Conservation (phyloP, 2,329 filamentous ascomycete genomes). For the Neoarthrinium moseri region DNA sequence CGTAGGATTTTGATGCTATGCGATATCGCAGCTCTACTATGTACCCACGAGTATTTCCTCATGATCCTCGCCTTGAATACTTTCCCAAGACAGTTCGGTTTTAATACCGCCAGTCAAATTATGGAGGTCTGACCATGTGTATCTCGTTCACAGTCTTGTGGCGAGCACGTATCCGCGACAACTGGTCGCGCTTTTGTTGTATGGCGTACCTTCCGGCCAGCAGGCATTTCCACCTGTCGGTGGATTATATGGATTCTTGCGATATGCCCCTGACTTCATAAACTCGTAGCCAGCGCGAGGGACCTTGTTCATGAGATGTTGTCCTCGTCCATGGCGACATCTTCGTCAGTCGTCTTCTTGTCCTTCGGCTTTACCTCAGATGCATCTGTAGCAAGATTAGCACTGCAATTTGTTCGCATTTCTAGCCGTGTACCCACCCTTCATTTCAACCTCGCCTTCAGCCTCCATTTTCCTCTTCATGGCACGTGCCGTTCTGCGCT, state of each 20-base stretch:
- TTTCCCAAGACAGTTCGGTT: no score
- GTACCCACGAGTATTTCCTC: no score
- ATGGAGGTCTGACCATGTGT: no score
- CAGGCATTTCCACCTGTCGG: no score
- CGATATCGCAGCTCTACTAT: no score
- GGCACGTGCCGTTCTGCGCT: slow-evolving; percentile 52
- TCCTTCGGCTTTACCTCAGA: slow-evolving; percentile 1
- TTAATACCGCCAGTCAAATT: no score
- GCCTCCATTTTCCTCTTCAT: slow-evolving; percentile 35
- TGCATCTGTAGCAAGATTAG: neutral
- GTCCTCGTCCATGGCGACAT: slow-evolving; percentile 13
- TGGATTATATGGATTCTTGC: neutral
- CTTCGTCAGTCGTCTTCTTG: slow-evolving; percentile 2
- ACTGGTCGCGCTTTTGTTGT: no score
- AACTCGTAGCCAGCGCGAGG: neutral
- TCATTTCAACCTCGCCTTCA: slow-evolving; percentile 32
- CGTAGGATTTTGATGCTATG: no score
- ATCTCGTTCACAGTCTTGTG: no score
- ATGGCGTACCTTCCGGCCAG: no score
- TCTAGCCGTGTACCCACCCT: slow-evolving; percentile 17
- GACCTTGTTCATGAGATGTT: slow-evolving; percentile 15
- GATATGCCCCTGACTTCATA: neutral
- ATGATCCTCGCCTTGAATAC: no score
- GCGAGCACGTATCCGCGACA: no score
- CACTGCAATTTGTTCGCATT: neutral